Evolutionary conservation across 257 asterid species (phyloP), one percentile per base, ranked within the genome.

Genomic region (Coffea canephora): DNA sequence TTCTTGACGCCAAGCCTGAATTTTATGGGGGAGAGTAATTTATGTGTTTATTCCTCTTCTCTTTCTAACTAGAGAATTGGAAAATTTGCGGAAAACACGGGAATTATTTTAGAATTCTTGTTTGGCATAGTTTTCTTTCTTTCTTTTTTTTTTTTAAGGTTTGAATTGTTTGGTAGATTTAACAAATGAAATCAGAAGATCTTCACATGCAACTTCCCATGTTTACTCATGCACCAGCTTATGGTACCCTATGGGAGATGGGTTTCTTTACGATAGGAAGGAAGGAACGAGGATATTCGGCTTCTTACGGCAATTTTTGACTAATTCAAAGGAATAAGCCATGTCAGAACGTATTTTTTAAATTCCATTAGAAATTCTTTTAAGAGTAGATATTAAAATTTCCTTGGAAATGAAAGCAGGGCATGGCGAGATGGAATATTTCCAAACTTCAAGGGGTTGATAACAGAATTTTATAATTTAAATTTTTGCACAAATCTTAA

Each of bases 141-240:
- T 31, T 31, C 31, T 31, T 43, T 18, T 31, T 31, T 31, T 31
- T 31, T 31, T 31, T 31, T 31, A 31, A 31, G 34, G 34, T 31
- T 31, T 31, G 34, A 31, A 31, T 31, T 31, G 34, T 31, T 16
- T 0, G 0, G 15, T 11, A 13, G 41, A 48, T 71, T 59, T 19
- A 77, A 48, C 1, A 66, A 67, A 34, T 31, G 27, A 21, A 41
- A 36, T 61, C 65, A 69, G 45, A 39, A 61, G 61, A 54, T 46
- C 15, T 45, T 78, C 81, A 69, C 81, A 78, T 78, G 81, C 81
- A 78, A n/a, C 34, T 25, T 21, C 23, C 15, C 14, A 19, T 31
- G 5, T 27, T 66, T 66, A 11, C 71, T 66, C 21, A 14, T 39
- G 10, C 41, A 3, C 14, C 8, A 19, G 67, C 13, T 16, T 21